Conservation (phyloP, 2,329 filamentous ascomycete genomes). For the Sclerotinia borealis region DNA sequence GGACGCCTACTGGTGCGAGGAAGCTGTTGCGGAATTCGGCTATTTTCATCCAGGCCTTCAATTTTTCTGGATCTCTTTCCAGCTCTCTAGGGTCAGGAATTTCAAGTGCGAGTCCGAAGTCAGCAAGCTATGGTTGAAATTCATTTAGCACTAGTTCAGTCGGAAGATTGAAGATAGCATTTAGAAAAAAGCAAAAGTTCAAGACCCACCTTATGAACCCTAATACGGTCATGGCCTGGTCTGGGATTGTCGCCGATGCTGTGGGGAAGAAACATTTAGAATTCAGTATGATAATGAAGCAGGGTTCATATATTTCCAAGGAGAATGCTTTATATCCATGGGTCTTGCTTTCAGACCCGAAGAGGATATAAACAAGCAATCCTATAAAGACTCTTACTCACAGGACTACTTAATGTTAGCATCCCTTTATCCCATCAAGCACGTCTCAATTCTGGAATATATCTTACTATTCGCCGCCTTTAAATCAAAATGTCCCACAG, state of each 20-base stretch:
- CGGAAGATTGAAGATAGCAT: background rate
- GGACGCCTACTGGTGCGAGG: background rate
- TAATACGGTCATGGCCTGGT: background rate
- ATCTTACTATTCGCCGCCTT: background rate
- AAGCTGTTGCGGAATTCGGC: background rate
- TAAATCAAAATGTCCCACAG: background rate
- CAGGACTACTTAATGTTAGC: background rate
- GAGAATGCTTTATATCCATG: background rate
- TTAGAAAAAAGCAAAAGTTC: background rate
- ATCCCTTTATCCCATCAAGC: background rate
- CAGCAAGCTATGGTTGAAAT: background rate
- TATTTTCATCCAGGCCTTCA: background rate
- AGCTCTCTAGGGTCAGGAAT: background rate
- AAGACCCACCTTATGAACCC: background rate
- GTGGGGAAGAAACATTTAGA: background rate
- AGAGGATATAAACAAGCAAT: background rate
- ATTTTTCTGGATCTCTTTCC: background rate
- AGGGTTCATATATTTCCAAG: background rate
- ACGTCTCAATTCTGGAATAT: background rate
- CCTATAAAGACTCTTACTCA: background rate
- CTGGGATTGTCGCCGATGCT: background rate
- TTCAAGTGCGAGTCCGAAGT: slow-evolving; percentile 3
- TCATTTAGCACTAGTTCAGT: background rate
- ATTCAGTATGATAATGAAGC: background rate
- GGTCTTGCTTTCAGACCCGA: background rate